Percentiles rank a stretch among this genome's conserved stretches.
phyloP scores from a whole-genome alignment of 2,329 filamentous ascomycete species.

The Lomentospora prolificans region DNA sequence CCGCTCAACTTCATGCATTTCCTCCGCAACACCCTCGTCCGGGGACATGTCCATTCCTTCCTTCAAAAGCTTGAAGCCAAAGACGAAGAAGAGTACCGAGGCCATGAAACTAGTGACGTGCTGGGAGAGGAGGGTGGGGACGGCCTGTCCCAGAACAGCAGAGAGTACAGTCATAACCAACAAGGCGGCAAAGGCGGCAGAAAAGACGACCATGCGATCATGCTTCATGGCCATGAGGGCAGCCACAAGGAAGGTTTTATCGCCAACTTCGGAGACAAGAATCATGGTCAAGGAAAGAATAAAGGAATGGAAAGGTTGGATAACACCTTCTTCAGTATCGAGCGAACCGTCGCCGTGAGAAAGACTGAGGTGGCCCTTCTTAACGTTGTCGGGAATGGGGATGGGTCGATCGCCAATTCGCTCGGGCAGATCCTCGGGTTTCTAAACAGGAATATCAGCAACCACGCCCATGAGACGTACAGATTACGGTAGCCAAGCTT shows the following conservation, averaged over 20 bases:
- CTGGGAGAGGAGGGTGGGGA: conserved; percentile 83
- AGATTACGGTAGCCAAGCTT: conserved; percentile 14
- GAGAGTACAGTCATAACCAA: conserved; percentile 93
- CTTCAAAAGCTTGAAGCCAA: conserved; percentile 72
- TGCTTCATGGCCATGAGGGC: conserved; percentile 99
- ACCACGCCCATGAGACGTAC: not conserved
- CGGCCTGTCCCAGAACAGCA: conserved; percentile 82
- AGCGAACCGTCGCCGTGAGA: conserved; percentile 13
- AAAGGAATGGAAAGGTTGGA: conserved; percentile 79
- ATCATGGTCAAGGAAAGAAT: conserved; percentile 95
- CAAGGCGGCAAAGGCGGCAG: conserved; percentile 83
- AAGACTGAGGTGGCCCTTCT: conserved; percentile 54
- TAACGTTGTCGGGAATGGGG: conserved; percentile 55
- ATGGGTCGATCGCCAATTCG: conserved; percentile 66
- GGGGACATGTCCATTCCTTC: conserved; percentile 85
- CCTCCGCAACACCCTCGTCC: conserved; percentile 85
- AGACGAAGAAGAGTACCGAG: conserved; percentile 76
- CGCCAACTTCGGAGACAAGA: conserved; percentile 88
- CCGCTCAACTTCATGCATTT: conserved; percentile 94
- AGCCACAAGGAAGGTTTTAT: conserved; percentile 97
- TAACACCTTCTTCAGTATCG: conserved; percentile 45
- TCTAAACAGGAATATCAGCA: conserved; percentile 37
- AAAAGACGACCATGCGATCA: conserved; percentile 84
- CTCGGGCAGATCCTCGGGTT: conserved; percentile 70
- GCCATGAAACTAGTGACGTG: conserved; percentile 84